Evolutionary conservation across 345 rosid species (phyloP), one percentile per base, ranked within the genome.

Genomic region (Eucalyptus melliodora): DNA sequence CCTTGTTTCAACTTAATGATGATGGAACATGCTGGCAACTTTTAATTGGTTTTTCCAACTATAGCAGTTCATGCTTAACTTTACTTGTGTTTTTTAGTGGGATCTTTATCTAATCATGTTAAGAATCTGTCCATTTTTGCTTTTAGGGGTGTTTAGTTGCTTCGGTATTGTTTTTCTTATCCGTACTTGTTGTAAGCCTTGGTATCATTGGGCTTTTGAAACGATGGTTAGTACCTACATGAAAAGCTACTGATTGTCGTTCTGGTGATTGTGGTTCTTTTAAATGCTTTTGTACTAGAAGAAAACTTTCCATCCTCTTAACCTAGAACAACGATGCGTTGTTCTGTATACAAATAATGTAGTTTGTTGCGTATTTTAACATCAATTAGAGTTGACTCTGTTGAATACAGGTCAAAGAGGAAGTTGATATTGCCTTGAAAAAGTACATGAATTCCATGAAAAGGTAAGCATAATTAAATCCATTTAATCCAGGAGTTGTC

Each of bases 361-460:
- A 44, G 24, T 72, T 59, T 77, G 23, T 23, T n/a, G 37, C 51
- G 15, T 47, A 42, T 11, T 50, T 37, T 53, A 27, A 77, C 72
- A 47, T 69, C 47, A 62, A 62, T 80, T 26, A 13, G 40, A 55
- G 34, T 82, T 88, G 44, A 24, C 7, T 90, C 88, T 40, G 82
- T 47, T 69, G 44, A 31, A 92, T 91, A 72, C 95, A 98, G 99
- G 99, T 98, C 24, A 98, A 94, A 94, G 99, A 98, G 92, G 99
- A 98, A 94, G 95, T 98, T 87, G 99, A 98, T 88, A 34, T 93
- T 91, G 98, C 99, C 91, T 94, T 98, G 83, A 93, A 90, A 93
- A 97, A 94, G 92, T 96, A 97, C 91, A 87, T 97, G 93, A 88
- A 90, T 86, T 93, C 89, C 90, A 91, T 95, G 91, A 96, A 94